phyloP scores from a whole-genome alignment of 2,329 filamentous ascomycete genomes.

The Ophiostoma ips region DNA sequence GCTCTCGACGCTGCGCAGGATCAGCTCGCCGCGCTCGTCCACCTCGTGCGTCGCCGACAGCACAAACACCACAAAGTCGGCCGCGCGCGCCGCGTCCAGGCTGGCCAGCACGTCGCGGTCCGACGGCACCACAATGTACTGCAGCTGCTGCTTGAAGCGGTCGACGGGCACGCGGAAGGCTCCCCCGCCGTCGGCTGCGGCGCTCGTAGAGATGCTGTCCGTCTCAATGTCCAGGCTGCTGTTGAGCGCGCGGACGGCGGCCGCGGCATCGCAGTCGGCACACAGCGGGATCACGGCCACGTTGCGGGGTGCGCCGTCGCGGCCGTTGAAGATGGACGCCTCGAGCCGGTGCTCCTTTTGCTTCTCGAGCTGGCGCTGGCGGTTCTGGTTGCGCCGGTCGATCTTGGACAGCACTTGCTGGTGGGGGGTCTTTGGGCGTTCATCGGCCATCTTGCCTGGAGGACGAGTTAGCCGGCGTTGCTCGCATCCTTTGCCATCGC shows the following conservation, averaged over 20 bases:
- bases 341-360: constrained; percentile 70
- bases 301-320: constrained; percentile 73
- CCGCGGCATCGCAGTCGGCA: constrained; percentile 50
- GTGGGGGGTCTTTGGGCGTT: constrained; percentile 77
- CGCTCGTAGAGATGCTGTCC: no score
- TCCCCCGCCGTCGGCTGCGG: constrained; percentile 14
- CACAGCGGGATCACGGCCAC: constrained; percentile 82
- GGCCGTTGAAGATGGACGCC: constrained; percentile 69
- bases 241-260: constrained; percentile 59
- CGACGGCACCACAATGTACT: constrained; percentile 55
- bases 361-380: constrained; percentile 75
- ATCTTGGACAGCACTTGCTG: constrained; percentile 97
- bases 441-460: constrained; percentile 62
- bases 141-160: constrained; percentile 86
- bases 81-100: constrained; percentile 72
- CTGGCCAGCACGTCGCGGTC: constrained; percentile 61
- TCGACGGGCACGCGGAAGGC: constrained; percentile 56
- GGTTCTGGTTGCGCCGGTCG: constrained; percentile 85
- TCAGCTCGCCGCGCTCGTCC: constrained; percentile 69
- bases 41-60: constrained; percentile 74
- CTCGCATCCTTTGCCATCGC: neutral
- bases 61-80: constrained; percentile 82
- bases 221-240: constrained; percentile 64
- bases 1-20: constrained; percentile 76
- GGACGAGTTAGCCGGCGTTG: neutral